Evolutionary conservation across 148 eudicot genomes (phyloP), one percentile per base, ranked within the genome.

Genomic region (Beta vulgaris): DNA sequence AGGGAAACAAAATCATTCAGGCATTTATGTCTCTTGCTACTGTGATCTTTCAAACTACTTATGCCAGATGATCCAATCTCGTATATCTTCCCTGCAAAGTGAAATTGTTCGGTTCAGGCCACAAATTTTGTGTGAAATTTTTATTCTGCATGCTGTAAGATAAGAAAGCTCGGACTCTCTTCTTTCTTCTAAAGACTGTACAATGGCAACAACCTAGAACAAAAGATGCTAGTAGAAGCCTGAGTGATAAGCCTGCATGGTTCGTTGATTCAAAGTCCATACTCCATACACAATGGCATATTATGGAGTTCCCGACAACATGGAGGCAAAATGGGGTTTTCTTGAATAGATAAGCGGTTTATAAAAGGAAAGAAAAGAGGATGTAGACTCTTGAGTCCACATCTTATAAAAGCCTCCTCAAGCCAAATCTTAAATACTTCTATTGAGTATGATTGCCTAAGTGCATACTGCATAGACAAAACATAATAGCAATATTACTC

Each of bases 61-160:
- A 88, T 85, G 44, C 89, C 90, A 18, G 81, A 76, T 15, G 89
- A 84, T 36, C 95, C 91, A 48, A 87, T 85, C 75, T 90, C 95
- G 69, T 82, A 64, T 46, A 90, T 86, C 76, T 90, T 90, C 61
- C 91, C 95, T 88, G 86, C 76, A 77, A 79, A 51, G 54, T 16
- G 40, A n/a, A 31, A 34, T 12, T 31, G 21, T 61, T 46, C 43
- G 32, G 49, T 60, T 11, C 9, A 55, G 12, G 23, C 59, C 8
- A n/a, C 19, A 18, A 69, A 37, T 9, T 6, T 44, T 26, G 43
- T 16, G 15, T 48, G 60, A 0, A 10, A 9, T 7, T 12, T 15
- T 18, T 34, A n/a, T 61, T 31, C 39, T 61, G 23, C 66, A 61
- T 29, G 36, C 36, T 61, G 3, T 18, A 55, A 48, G 15, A 19